These are phyloP conservation scores for Diophrys sp. DNA, from an alignment of 73 alveolate species.

Conservation along the genomic window DNA sequence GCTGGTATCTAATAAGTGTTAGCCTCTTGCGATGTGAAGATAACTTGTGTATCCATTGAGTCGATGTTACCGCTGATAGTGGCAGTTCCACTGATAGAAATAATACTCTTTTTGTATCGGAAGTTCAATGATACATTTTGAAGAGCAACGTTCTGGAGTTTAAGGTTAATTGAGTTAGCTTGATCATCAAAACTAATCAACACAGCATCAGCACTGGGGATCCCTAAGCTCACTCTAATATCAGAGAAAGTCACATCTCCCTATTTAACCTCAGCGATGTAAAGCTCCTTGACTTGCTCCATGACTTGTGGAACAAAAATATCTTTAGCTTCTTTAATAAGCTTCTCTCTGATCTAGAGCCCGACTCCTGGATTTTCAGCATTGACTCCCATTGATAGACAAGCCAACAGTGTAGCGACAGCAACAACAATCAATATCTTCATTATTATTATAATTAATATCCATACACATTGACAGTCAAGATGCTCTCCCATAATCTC, in stretches of 20 bases:
- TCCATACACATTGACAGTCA: constrained; percentile 55
- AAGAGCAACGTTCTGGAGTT: neutral
- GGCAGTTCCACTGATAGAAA: neutral
- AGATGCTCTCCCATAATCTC: constrained; percentile 29
- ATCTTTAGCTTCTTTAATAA: neutral
- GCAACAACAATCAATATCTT: neutral
- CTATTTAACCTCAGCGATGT: neutral
- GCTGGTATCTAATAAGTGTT: neutral
- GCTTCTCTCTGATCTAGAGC: neutral
- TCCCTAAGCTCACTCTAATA: neutral
- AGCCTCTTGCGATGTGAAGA: neutral
- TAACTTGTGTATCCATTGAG: neutral
- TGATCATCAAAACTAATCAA: neutral
- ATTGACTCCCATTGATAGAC: no score
- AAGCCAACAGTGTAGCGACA: neutral
- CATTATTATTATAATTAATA: no score
- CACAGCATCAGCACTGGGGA: neutral
- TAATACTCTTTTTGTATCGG: neutral
- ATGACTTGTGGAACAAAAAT: neutral
- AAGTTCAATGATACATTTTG: neutral
- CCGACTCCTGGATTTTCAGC: neutral
- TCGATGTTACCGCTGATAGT: neutral
- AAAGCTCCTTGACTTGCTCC: neutral
- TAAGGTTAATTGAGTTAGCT: neutral
- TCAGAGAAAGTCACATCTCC: neutral